Conservation (phyloP, 169 alveolate genomes). For the Cystoisospora suis region DNA sequence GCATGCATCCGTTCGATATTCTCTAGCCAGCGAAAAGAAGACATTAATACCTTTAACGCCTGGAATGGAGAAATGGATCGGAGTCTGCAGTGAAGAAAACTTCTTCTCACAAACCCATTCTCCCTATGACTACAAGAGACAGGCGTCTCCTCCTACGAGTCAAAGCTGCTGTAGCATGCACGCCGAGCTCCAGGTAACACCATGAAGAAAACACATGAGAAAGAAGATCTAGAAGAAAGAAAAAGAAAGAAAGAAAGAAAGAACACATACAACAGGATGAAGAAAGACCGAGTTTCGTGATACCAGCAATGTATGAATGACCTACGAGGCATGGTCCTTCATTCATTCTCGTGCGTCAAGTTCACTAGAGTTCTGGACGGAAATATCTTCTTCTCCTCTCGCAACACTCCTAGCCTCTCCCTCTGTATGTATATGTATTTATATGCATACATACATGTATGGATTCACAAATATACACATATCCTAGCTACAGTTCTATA, state of each 20-base stretch:
- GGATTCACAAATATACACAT: neutral
- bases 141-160: no score
- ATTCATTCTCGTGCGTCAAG: no score
- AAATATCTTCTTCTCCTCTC: no score
- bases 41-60: conserved; percentile 55
- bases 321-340: no score
- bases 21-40: conserved; percentile 36
- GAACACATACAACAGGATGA: neutral
- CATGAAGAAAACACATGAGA: no score
- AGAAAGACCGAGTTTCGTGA: no score
- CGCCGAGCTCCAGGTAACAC: conserved; percentile 59
- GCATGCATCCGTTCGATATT: conserved; percentile 49
- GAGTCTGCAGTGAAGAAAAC: conserved; percentile 58
- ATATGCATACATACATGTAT: neutral
- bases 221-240: neutral
- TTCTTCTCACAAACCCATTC: conserved; percentile 25
- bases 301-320: no score
- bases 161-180: conserved; percentile 66
- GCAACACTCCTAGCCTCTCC: no score
- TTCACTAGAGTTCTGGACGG: no score
- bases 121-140: no score
- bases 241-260: neutral
- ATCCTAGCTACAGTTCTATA: neutral
- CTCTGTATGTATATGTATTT: neutral
- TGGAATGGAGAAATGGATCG: conserved; percentile 27